phyloP scores from a whole-genome alignment of 23 red algal species.

The Cyanidiococcus yangmingshanensis region DNA sequence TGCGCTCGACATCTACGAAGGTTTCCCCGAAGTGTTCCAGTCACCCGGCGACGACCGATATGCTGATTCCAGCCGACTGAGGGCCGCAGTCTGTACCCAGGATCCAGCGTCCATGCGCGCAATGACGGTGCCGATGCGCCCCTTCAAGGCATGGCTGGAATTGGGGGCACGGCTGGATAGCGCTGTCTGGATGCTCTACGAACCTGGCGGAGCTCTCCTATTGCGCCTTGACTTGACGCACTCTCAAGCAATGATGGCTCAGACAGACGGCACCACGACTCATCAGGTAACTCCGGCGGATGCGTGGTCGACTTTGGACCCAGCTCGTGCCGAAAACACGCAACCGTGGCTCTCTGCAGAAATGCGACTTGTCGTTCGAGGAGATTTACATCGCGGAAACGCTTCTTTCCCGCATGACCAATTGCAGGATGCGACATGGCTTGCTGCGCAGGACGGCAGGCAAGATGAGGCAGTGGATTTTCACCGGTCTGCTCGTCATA shows the following conservation, averaged over 20 bases:
- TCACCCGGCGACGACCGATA: background rate
- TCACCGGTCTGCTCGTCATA: too few relatives aligned
- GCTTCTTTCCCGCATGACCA: background rate
- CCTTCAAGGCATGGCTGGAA: background rate
- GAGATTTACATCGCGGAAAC: background rate
- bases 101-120: background rate
- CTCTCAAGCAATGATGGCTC: background rate
- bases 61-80: background rate
- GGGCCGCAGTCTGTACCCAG: background rate
- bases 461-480: too few relatives aligned
- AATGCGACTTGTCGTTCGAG: background rate
- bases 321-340: background rate
- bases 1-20: slow-evolving; percentile 3
- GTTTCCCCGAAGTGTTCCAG: background rate
- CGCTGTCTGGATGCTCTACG: background rate
- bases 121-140: background rate
- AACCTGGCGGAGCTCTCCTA: background rate
- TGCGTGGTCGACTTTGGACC: background rate
- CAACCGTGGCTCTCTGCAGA: background rate
- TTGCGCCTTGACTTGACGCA: background rate
- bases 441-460: background rate
- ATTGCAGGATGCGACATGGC: background rate
- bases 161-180: background rate
- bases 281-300: background rate
- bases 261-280: background rate